Conservation (phyloP, 2,329 filamentous ascomycete species). For the Alternaria ethzedia region DNA sequence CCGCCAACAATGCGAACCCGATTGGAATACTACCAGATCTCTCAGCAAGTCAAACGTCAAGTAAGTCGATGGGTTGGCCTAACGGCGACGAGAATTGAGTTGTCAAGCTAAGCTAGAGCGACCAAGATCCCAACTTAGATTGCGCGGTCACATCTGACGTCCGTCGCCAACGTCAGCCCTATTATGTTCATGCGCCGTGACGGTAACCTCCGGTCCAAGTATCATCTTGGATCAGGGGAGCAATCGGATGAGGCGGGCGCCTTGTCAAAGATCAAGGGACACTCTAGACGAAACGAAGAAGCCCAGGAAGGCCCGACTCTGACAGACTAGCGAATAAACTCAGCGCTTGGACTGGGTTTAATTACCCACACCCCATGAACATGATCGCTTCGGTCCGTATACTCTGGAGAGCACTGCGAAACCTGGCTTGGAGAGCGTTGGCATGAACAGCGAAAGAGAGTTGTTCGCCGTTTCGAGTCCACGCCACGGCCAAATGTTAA, state of each 20-base stretch:
- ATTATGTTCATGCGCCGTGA: background rate
- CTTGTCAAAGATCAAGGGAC: background rate
- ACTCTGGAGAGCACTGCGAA: background rate
- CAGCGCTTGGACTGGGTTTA: background rate
- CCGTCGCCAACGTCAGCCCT: background rate
- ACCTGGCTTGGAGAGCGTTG: background rate
- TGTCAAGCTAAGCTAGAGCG: background rate
- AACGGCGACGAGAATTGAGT: background rate
- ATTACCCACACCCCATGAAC: background rate
- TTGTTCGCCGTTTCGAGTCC: constrained; percentile 4
- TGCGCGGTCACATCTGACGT: background rate
- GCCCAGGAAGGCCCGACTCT: constrained; percentile 6
- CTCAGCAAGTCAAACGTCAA: background rate
- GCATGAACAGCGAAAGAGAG: background rate
- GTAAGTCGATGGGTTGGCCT: background rate
- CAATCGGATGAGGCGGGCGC: constrained; percentile 3
- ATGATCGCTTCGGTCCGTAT: constrained; percentile 8
- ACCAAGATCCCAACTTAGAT: background rate
- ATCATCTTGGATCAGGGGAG: background rate
- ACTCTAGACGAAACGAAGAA: constrained; percentile 8
- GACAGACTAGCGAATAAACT: constrained; percentile 5
- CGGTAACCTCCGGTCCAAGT: background rate
- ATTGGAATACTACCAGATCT: background rate
- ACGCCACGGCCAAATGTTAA: constrained; percentile 17
- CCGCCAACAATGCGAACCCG: background rate